phyloP scores from a whole-genome alignment of 2,329 filamentous ascomycete species.

The Fusarium fujikuroi region DNA sequence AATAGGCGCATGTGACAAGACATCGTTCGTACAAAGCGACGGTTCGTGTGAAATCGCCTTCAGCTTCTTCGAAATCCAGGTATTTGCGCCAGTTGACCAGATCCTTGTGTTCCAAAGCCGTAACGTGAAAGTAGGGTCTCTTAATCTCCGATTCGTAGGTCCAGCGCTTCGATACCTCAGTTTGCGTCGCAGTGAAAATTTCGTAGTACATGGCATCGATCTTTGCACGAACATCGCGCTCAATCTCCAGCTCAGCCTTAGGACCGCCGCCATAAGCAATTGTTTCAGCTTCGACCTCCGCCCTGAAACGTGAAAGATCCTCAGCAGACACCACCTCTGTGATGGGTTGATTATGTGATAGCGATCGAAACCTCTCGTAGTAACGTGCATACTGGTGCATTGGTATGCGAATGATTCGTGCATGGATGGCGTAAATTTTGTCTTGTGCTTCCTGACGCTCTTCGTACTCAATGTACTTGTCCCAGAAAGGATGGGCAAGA shows the following conservation, averaged over 20 bases:
- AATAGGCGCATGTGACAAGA: constrained; percentile 90
- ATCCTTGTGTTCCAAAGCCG: constrained; percentile 86
- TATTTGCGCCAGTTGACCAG: constrained; percentile 95
- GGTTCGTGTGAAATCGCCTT: constrained; percentile 79
- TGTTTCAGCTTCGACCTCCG: constrained; percentile 76
- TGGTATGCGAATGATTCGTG: constrained; percentile 86
- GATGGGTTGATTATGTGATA: constrained; percentile 78
- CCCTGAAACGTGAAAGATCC: constrained; percentile 72
- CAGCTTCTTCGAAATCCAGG: constrained; percentile 91
- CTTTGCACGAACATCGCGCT: constrained; percentile 82
- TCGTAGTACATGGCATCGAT: constrained; percentile 85
- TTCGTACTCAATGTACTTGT: constrained; percentile 98
- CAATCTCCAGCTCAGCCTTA: constrained; percentile 80
- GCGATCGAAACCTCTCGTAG: constrained; percentile 86
- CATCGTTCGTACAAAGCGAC: constrained; percentile 94
- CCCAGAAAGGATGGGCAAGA: constrained; percentile 95
- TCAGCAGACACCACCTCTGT: constrained; percentile 77
- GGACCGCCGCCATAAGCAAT: constrained; percentile 61
- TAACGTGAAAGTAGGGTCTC: constrained; percentile 96
- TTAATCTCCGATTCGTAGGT: constrained; percentile 95
- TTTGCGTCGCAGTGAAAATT: constrained; percentile 81
- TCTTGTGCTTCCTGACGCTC: constrained; percentile 87
- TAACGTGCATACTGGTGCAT: constrained; percentile 97
- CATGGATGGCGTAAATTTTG: constrained; percentile 85
- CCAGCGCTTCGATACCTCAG: constrained; percentile 92